A percentile compares a stretch with the other conserved stretches of the same genome.
Evolutionary conservation across 1,284 basidiomycete species (phyloP).

Genomic region (Sanghuangporus baumii): DNA sequence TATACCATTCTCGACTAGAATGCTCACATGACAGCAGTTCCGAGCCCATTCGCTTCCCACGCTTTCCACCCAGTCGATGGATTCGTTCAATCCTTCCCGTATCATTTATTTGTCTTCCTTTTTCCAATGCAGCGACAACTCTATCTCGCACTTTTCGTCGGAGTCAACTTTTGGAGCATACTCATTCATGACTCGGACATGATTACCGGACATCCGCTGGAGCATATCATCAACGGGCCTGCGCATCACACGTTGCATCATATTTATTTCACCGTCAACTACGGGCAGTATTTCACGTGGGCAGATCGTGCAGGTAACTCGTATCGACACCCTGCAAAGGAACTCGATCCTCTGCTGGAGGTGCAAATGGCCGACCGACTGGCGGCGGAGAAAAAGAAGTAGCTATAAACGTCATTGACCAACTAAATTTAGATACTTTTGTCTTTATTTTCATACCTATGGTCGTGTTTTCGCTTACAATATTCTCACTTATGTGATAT

Average conservation of each 20-base stretch:
- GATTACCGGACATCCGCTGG: slow-evolving; percentile 89
- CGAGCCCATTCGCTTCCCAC: slow-evolving; percentile 94
- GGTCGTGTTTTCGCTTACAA: background rate
- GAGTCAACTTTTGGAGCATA: slow-evolving; percentile 91
- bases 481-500: background rate
- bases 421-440: background rate
- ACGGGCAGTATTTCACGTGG: slow-evolving; percentile 97
- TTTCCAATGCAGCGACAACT: slow-evolving; percentile 87
- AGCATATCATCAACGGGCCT: slow-evolving; percentile 93
- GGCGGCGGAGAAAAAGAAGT: slow-evolving; percentile 3
- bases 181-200: slow-evolving; percentile 99
- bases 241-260: slow-evolving; percentile 98
- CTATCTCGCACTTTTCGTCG: slow-evolving; percentile 80
- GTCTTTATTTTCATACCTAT: background rate
- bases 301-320: slow-evolving; percentile 82
- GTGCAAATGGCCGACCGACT: slow-evolving; percentile 30
- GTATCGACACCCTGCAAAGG: slow-evolving; percentile 81
- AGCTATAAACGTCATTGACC: background rate
- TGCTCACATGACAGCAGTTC: slow-evolving; percentile 51
- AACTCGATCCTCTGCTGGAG: slow-evolving; percentile 84
- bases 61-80: slow-evolving; percentile 98
- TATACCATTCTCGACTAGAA: background rate
- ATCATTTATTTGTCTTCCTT: slow-evolving; percentile 89
- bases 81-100: slow-evolving; percentile 89
- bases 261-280: slow-evolving; percentile 94